Evolutionary conservation across 306 rosid species (phyloP), one percentile per base, ranked within the genome.

Genomic region (Macrotyloma uniflorum): DNA sequence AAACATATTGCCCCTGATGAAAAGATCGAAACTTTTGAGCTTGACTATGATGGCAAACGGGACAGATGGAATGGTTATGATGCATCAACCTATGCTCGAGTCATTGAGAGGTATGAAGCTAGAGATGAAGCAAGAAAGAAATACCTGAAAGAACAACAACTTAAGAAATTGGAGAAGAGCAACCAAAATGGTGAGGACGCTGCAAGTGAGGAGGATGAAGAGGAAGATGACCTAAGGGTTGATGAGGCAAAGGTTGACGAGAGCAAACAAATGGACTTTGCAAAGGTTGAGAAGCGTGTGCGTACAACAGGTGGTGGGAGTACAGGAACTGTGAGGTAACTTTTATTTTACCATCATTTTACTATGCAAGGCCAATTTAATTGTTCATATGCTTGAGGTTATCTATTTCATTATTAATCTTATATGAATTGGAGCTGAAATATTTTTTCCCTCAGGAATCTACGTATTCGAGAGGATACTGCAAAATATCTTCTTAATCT

Each of bases 191-290:
- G 70, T 38, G 81, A 77, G 57, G 74, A 69, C 51, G 45, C 81
- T 66, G 57, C 74, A 16, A 87, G 83, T 69, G 93, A 86, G 18
- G 93, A 80, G 28, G 89, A 84, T 75, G 89, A 87, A 30, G 88
- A 85, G 0, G 88, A 85, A 50, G 90, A 87, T 84, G 88, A 68
- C 82, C 75, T 89, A 8, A 87, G 83, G 87, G 86, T 89, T 22
- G 93, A 91, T 66, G 96, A 91, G 78, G 93, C 93, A 8, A 91
- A 87, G 86, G 91, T 91, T 63, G 96, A 91, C 43, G 91, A 91
- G 70, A 89, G 93, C 82, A 89, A 89, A 57, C 90, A 89, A 59
- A 89, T 91, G 91, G 90, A 91, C 67, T 91, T 89, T 81, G 93
- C 91, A 5, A 89, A 89, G 90, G 93, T 89, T 86, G 93, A 91